These are phyloP conservation scores for Mucor mucedo DNA, from an alignment of 371 early-diverging fungal species.

Conservation along the genomic window DNA sequence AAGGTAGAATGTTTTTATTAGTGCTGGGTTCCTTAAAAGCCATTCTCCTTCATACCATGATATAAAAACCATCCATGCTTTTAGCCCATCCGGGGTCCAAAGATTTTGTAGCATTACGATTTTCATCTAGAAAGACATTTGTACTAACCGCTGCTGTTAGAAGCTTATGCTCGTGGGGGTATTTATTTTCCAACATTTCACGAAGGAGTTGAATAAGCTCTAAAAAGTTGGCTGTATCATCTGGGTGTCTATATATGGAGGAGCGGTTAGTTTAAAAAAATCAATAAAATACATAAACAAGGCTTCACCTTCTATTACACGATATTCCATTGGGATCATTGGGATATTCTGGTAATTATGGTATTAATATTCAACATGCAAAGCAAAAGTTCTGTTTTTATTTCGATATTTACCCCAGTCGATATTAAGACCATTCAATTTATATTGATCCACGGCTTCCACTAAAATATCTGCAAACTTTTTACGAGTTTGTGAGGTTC, in stretches of 20 bases:
- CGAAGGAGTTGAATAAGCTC: slow-evolving; percentile 29
- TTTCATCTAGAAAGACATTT: slow-evolving; percentile 22
- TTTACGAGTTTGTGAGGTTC: slow-evolving; percentile 20
- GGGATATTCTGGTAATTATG: slow-evolving; percentile 28
- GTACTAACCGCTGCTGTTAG: slow-evolving; percentile 36
- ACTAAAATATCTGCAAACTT: slow-evolving; percentile 26
- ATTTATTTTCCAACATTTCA: slow-evolving; percentile 29
- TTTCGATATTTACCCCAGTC: slow-evolving; percentile 44
- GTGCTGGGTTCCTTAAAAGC: neutral
- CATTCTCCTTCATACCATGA: slow-evolving; percentile 47
- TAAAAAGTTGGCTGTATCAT: slow-evolving; percentile 57
- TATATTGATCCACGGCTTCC: slow-evolving; percentile 35
- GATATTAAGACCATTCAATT: slow-evolving; percentile 58
- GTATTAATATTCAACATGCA: neutral
- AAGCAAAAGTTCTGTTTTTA: neutral
- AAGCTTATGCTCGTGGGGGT: slow-evolving; percentile 40
- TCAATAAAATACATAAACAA: neutral
- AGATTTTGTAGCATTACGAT: slow-evolving; percentile 11
- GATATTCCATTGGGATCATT: slow-evolving; percentile 34
- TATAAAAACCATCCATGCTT: slow-evolving; percentile 61
- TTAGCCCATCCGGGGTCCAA: slow-evolving; percentile 50
- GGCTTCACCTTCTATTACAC: slow-evolving; percentile 33
- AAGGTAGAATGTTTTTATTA: neutral
- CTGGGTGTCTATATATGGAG: slow-evolving; percentile 17
- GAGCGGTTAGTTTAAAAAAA: neutral